Percentiles rank a stretch among this genome's conserved stretches.
Evolutionary conservation across 805 yeast species (phyloP).

Genomic region (Candida pseudofarinosa): DNA sequence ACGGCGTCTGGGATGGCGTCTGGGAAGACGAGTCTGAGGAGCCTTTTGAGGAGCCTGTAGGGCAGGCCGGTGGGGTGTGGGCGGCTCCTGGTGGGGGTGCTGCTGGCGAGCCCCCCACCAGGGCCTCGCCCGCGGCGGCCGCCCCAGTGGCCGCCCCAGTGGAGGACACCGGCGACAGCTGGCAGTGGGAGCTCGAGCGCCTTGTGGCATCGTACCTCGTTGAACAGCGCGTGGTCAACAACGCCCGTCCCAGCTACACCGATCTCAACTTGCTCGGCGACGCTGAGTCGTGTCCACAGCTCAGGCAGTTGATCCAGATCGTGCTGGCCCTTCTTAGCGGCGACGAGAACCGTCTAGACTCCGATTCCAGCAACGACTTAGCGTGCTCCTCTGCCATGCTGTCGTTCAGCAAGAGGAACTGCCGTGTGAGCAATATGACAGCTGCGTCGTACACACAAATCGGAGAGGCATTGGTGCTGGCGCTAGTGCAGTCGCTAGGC

Average conservation of each 20-base stretch:
- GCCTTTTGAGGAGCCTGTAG: too few relatives aligned
- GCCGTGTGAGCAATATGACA: slow-evolving; percentile 15
- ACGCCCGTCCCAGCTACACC: too few relatives aligned
- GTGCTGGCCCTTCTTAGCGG: slow-evolving; percentile 11
- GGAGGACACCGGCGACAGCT: too few relatives aligned
- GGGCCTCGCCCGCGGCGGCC: too few relatives aligned
- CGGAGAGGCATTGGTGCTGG: slow-evolving; percentile 15
- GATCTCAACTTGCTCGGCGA: slow-evolving; percentile 3
- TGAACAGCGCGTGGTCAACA: background rate
- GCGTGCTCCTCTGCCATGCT: slow-evolving; percentile 2
- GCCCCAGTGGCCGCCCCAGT: too few relatives aligned
- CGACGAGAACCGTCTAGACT: slow-evolving; percentile 10
- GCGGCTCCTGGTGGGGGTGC: too few relatives aligned
- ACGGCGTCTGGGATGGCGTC: too few relatives aligned
- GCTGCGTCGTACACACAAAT: slow-evolving; percentile 10
- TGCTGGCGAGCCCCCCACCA: too few relatives aligned
- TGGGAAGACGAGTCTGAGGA: too few relatives aligned
- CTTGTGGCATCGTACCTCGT: background rate
- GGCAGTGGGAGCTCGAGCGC: background rate
- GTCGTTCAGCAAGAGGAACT: slow-evolving; percentile 12
- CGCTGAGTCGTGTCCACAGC: slow-evolving; percentile 12
- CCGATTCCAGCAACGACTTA: slow-evolving; percentile 1
- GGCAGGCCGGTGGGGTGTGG: too few relatives aligned
- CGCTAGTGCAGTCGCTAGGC: slow-evolving; percentile 7
- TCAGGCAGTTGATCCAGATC: slow-evolving; percentile 13